Conservation (phyloP, 768 basidiomycete genomes). For the Suillus paluster region DNA sequence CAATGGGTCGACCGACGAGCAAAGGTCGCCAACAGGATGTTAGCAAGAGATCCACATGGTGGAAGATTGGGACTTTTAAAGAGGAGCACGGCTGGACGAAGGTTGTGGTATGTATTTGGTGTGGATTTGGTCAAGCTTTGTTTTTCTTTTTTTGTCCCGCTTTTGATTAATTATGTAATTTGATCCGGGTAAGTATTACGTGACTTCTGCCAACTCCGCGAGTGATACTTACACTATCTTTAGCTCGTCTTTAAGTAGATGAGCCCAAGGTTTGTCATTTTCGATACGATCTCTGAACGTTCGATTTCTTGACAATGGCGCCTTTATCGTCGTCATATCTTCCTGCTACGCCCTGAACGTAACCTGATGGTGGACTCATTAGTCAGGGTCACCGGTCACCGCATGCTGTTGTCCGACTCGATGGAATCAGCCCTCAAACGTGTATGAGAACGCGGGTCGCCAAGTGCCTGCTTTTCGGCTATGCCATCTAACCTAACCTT, state of each 20-base stretch:
- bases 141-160: slow-evolving; percentile 8
- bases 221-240: neutral
- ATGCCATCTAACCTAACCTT: slow-evolving; percentile 7
- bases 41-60: slow-evolving; percentile 18
- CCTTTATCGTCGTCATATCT: neutral
- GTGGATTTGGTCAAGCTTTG: slow-evolving; percentile 17
- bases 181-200: slow-evolving; percentile 13
- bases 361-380: slow-evolving; percentile 8
- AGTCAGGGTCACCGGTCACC: slow-evolving; percentile 4
- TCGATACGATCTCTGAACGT: neutral
- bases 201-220: slow-evolving; percentile 4
- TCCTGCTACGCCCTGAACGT: slow-evolving; percentile 6
- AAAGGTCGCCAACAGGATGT: slow-evolving; percentile 11
- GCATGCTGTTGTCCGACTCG: slow-evolving; percentile 5
- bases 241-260: no score
- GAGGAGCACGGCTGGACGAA: slow-evolving; percentile 4
- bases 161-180: slow-evolving; percentile 11
- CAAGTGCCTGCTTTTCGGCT: slow-evolving; percentile 17
- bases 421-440: slow-evolving; percentile 18
- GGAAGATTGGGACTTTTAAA: slow-evolving; percentile 10
- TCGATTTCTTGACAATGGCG: neutral
- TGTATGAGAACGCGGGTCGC: slow-evolving; percentile 17
- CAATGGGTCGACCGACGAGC: slow-evolving; percentile 9
- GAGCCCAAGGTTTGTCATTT: neutral
- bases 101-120: slow-evolving; percentile 21